phyloP scores from a whole-genome alignment of 225 moss, liverwort and hornwort species.

The Lunularia cruciata region DNA sequence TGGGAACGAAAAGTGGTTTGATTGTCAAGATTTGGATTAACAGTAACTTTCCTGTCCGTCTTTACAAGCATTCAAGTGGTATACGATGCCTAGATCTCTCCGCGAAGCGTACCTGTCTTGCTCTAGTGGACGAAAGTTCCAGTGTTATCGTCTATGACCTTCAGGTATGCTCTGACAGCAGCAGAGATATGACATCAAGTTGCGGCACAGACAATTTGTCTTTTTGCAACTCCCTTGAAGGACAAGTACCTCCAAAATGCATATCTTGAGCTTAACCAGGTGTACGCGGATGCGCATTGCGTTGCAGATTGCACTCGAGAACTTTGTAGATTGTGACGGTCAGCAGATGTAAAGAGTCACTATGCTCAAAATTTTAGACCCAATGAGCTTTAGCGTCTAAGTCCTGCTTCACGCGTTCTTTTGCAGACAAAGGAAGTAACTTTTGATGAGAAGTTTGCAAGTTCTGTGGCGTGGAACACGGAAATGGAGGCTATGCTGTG shows the following conservation, averaged over 20 bases:
- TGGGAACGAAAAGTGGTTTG: slow-evolving; percentile 93
- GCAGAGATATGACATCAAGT: no score
- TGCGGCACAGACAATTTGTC: no score
- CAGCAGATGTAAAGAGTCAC: no score
- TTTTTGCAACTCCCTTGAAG: no score
- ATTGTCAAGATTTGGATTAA: slow-evolving; percentile 93
- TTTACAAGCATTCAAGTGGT: slow-evolving; percentile 84
- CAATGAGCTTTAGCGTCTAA: no score
- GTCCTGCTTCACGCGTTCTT: no score
- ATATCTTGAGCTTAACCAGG: no score
- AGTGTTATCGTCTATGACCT: slow-evolving; percentile 79
- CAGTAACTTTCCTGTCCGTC: slow-evolving; percentile 64
- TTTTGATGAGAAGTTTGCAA: slow-evolving; percentile 79
- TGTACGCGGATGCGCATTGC: no score
- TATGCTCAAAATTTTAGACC: no score
- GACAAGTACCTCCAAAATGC: no score
- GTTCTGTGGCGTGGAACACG: slow-evolving; percentile 92
- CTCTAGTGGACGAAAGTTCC: slow-evolving; percentile 84
- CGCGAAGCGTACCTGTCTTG: slow-evolving; percentile 60
- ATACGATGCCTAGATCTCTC: slow-evolving; percentile 95
- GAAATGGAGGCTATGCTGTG: slow-evolving; percentile 96
- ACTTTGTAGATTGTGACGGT: no score
- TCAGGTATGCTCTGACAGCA: slow-evolving; percentile 51
- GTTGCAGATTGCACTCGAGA: no score
- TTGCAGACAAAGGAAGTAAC: slow-evolving; percentile 70